A percentile compares a stretch with the other conserved stretches of the same genome.
Conservation (phyloP, 352 stramenopile genomes). For the Phytophthora europaea region DNA sequence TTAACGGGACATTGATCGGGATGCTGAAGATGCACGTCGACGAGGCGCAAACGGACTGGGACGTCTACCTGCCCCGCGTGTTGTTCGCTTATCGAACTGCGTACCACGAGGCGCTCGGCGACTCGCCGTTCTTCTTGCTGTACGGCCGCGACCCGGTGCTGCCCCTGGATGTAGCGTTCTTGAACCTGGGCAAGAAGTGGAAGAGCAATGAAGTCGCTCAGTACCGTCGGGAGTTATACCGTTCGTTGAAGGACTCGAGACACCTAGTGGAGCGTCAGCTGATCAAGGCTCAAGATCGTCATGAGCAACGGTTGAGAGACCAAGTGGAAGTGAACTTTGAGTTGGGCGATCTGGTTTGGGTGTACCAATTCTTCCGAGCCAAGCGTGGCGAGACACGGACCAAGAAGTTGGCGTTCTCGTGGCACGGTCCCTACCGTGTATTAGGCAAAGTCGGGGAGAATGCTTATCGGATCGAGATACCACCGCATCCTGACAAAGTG, state of each 20-base stretch:
- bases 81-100: constrained; percentile 16
- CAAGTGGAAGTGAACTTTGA: constrained; percentile 4
- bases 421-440: constrained; percentile 20
- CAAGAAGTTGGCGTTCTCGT: constrained; percentile 16
- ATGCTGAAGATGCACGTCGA: not conserved
- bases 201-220: constrained; percentile 13
- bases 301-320: not conserved
- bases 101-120: constrained; percentile 8
- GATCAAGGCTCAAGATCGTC: not conserved
- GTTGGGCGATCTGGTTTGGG: constrained; percentile 4
- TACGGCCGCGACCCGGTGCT: constrained; percentile 1
- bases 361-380: constrained; percentile 11
- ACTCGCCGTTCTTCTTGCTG: constrained; percentile 12
- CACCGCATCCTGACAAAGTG: not conserved
- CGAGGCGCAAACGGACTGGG: constrained; percentile 12
- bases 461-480: not conserved
- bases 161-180: too few relatives aligned
- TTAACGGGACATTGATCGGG: constrained; percentile 8
- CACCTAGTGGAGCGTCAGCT: constrained; percentile 8
- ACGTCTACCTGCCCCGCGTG: not conserved
- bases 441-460: not conserved
- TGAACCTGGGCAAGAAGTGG: not conserved
- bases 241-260: constrained; percentile 1
- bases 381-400: not conserved
- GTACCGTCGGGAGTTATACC: not conserved